Conservation (phyloP, 192 early-diverging fungal genomes). For the Backusella macrospora region DNA sequence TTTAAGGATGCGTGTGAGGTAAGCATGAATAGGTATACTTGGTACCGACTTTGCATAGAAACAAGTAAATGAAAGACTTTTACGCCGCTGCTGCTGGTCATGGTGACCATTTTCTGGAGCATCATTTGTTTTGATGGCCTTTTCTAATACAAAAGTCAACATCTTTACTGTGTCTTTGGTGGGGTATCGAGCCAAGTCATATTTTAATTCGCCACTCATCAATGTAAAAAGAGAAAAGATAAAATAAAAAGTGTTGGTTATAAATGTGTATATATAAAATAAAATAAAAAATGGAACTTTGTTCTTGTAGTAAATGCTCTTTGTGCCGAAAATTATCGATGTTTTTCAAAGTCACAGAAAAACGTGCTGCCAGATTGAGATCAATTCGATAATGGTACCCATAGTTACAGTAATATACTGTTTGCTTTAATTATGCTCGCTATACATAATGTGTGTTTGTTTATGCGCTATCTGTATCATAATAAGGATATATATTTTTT, state of each 20-base stretch:
- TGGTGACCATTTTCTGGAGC: constrained; percentile 85
- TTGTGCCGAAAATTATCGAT: too few relatives aligned
- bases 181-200: constrained; percentile 56
- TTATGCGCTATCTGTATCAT: too few relatives aligned
- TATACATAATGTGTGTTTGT: too few relatives aligned
- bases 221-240: neutral
- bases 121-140: constrained; percentile 62
- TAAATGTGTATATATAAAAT: too few relatives aligned
- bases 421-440: too few relatives aligned
- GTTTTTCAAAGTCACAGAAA: too few relatives aligned
- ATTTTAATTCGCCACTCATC: neutral
- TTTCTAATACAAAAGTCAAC: constrained; percentile 58
- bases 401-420: too few relatives aligned
- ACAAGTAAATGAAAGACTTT: constrained; percentile 67
- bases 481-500: too few relatives aligned
- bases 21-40: constrained; percentile 84
- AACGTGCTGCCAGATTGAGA: too few relatives aligned
- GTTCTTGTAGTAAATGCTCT: too few relatives aligned
- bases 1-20: constrained; percentile 86
- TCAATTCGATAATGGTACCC: too few relatives aligned
- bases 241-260: neutral
- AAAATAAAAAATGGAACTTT: too few relatives aligned
- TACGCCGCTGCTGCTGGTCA: constrained; percentile 70
- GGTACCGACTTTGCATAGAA: constrained; percentile 93
- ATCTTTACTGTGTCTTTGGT: constrained; percentile 60